Evolutionary conservation across 2,329 filamentous ascomycete species (phyloP).

Genomic region (Calonectria multiphialidica): DNA sequence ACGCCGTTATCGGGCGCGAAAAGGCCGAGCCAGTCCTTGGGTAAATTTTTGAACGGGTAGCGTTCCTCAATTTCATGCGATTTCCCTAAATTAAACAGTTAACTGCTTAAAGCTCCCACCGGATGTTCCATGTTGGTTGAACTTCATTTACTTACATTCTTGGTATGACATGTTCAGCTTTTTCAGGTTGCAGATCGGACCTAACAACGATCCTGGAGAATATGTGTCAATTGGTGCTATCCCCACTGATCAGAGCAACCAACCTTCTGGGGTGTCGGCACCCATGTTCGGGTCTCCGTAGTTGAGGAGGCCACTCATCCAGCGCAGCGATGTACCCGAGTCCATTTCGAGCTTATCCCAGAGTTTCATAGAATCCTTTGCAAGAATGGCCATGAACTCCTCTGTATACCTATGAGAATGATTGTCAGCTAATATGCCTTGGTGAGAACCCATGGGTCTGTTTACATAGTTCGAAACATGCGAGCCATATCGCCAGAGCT

Average conservation of each 20-base stretch:
- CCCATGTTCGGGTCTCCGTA: constrained; percentile 4
- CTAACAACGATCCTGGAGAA: not conserved
- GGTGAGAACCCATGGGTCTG: not conserved
- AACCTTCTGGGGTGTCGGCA: not conserved
- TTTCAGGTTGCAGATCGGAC: constrained; percentile 3
- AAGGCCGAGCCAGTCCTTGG: constrained; percentile 6
- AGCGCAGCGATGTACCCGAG: constrained; percentile 11
- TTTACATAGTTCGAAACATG: constrained; percentile 18
- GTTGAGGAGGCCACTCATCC: constrained; percentile 32
- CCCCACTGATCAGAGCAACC: not conserved
- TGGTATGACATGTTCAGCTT: constrained; percentile 4
- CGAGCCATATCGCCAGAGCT: constrained; percentile 17
- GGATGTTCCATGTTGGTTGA: too few relatives aligned
- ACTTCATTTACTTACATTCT: constrained; percentile 7
- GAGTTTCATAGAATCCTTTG: constrained; percentile 8
- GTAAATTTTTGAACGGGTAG: constrained; percentile 13
- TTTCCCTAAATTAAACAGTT: not conserved
- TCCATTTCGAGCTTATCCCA: constrained; percentile 24
- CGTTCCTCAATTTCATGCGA: constrained; percentile 3
- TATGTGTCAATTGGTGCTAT: not conserved
- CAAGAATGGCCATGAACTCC: constrained; percentile 20
- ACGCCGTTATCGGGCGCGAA: constrained; percentile 20
- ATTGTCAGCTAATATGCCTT: not conserved
- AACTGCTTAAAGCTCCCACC: not conserved
- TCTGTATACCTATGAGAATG: constrained; percentile 11